Base-by-base conservation (phyloP, 1,139 yeast genomes). In the Zygoascus sp. region DNA sequence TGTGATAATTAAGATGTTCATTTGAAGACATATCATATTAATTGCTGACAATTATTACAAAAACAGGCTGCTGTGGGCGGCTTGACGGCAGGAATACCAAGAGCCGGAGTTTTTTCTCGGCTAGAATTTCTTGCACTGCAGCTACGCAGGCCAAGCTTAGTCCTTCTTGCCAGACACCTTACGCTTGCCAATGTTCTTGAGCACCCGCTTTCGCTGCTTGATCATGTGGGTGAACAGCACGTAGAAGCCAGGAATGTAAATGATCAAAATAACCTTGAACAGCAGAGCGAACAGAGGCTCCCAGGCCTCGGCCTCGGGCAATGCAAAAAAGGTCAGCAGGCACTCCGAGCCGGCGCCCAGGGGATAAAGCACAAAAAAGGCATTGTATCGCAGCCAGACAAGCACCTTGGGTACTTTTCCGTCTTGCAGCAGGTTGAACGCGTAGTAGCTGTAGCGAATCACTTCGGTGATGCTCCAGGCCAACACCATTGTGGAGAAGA, bases 391-490 rank as follows among this genome's bases (percentile, higher is more conserved):
- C 57, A 88, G 69, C 76, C 83, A 79, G 22, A 81, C 77, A 55
- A 92, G 72, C 63, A 75, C 63, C 42, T 66, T 63, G 8, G 94
- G 88, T 15, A 89, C 85, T 1, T 77, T 79, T 4, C 74, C 72
- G 21, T 59, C 56, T 10, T 51, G 41, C 72, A 73, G 51, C 52
- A 87, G 72, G 60, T 82, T 83, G 52, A 77, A 69, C 45, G 95
- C 95, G 63, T 71, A 94, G 70, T 79, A 92, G 40, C 87, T 75
- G 69, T 92, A 92, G 61, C 98, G 78, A 50, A 90, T 81, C 44
- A 88, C 76, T 66, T 92, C 99, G 28, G 97, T 88, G 49, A 86
- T 62, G 16, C 92, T 79, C 99, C 99, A 92, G 16, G 97, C 92
- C 46, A 81, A 61, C 40, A 81, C 74, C 65, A 92, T 77, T 1